phyloP scores from a whole-genome alignment of 305 asterid species.

The Vinca major region DNA sequence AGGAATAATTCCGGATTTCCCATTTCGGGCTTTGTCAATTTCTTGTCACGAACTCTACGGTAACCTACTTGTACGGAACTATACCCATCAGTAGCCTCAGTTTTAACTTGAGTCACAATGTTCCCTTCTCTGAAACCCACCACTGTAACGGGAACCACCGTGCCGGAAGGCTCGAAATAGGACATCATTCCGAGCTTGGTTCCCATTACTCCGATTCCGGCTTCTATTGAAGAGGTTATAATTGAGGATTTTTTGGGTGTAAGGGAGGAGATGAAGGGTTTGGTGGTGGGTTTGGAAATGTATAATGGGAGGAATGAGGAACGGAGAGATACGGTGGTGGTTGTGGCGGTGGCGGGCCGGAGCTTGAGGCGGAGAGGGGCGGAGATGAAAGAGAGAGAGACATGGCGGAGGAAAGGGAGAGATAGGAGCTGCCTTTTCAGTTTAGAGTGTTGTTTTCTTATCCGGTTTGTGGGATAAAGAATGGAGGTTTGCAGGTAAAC shows the following conservation, averaged over 20 bases:
- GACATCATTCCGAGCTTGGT: constrained; percentile 96
- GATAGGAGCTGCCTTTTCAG: neutral
- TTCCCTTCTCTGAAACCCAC: constrained; percentile 92
- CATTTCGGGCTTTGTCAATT: constrained; percentile 81
- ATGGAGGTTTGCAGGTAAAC: neutral
- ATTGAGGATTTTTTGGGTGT: constrained; percentile 22
- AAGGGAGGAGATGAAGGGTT: constrained; percentile 29
- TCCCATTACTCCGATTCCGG: constrained; percentile 87
- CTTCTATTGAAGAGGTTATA: constrained; percentile 70
- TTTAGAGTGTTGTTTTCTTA: neutral
- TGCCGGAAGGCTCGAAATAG: constrained; percentile 58
- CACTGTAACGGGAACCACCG: constrained; percentile 76
- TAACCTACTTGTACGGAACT: constrained; percentile 85
- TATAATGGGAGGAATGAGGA: constrained; percentile 33
- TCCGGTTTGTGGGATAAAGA: neutral
- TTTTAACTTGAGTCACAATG: constrained; percentile 74
- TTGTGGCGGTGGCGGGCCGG: constrained; percentile 19
- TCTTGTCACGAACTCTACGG: constrained; percentile 66
- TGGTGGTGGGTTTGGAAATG: constrained; percentile 20
- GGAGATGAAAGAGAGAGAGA: constrained; percentile 23
- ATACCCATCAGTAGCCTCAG: constrained; percentile 72
- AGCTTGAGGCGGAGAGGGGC: constrained; percentile 35
- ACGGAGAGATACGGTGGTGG: constrained; percentile 27
- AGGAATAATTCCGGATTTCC: constrained; percentile 91
- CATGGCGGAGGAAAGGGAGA: constrained; percentile 16